Base-by-base conservation (phyloP, 352 stramenopile species). In the Pythium phragmitis region DNA sequence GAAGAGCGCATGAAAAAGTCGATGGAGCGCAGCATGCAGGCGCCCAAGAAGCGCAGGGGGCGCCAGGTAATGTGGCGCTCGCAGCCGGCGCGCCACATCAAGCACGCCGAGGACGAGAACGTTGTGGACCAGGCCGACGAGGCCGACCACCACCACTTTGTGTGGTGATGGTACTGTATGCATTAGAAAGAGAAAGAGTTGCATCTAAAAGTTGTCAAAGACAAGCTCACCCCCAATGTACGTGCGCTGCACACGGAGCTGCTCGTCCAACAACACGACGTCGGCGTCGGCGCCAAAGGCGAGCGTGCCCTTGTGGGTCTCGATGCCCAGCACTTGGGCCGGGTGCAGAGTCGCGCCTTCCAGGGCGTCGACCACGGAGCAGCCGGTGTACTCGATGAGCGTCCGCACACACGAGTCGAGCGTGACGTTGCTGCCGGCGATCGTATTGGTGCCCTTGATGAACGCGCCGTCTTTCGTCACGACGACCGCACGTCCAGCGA, bases 1-100 rank as follows among this genome's bases (percentile, higher is more conserved):
- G 88, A 97, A 60, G 91, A 98, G 67, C 78, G 92, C 59, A 96
- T 98, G 79, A 92, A 96, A 65, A 97, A 97, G 64, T 96, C 89
- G 14, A 97, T 98, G 80, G 88, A 96, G 75, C 74, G 93, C 21
- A 96, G 86, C 51, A 93, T 98, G 82, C 89, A 97, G 66, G 89
- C 93, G 7, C 91, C 91, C 13, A 97, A 97, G 72, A 98, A 98
- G 61, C 88, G 91, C 41, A 95, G 92, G 47, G 92, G 90, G 0
- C 81, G 92, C 13, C 91, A 96, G 65, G 85, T 98, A 42, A 98
- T 98, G 94, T 97, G 86, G 83, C 80, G 92, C 45, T 97, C 86
- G 26, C 82, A 91, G 52, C 89, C 91, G 3, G 74, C 80, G 63
- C 82, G 87, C 7, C 81, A 93, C 33, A 83, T 91, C 51, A 82